A percentile compares a stretch with the other conserved stretches of the same genome.
These are phyloP conservation scores for Graphiopsis chlorocephala DNA, from an alignment of 2,329 filamentous ascomycete species.

Conservation along the genomic window DNA sequence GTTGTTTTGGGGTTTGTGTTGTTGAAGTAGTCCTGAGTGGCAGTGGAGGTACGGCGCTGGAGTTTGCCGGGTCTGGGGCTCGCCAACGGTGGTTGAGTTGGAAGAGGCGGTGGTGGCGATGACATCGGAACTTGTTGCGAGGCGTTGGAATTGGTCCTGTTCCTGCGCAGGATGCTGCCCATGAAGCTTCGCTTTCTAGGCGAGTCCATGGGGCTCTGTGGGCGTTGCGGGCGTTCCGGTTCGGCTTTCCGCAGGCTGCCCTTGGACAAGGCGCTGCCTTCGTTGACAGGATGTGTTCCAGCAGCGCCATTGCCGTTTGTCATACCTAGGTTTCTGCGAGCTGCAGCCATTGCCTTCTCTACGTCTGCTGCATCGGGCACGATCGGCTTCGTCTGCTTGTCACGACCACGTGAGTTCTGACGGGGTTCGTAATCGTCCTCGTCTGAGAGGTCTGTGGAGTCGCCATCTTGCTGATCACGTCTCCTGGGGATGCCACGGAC, in stretches of 20 bases:
- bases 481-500: slow-evolving; percentile 60
- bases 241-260: slow-evolving; percentile 38
- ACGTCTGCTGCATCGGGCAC: slow-evolving; percentile 36
- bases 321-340: slow-evolving; percentile 33
- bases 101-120: slow-evolving; percentile 19
- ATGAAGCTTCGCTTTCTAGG: slow-evolving; percentile 32
- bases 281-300: slow-evolving; percentile 19
- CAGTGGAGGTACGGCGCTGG: slow-evolving; percentile 27
- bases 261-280: slow-evolving; percentile 35
- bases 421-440: slow-evolving; percentile 39
- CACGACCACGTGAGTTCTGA: slow-evolving; percentile 45
- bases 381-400: slow-evolving; percentile 29
- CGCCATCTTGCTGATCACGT: slow-evolving; percentile 55
- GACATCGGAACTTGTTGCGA: slow-evolving; percentile 24
- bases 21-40: slow-evolving; percentile 11
- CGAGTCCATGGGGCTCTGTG: neutral
- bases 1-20: slow-evolving; percentile 6
- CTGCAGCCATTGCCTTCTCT: slow-evolving; percentile 38
- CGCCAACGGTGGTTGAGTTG: slow-evolving; percentile 37
- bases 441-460: slow-evolving; percentile 52
- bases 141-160: slow-evolving; percentile 29
- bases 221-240: neutral
- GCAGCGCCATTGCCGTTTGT: slow-evolving; percentile 20
- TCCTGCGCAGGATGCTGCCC: slow-evolving; percentile 35
- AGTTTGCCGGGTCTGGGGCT: slow-evolving; percentile 39